Evolutionary conservation across 768 basidiomycete species (phyloP), one percentile per base, ranked within the genome.

Genomic region (Mycena rosella): DNA sequence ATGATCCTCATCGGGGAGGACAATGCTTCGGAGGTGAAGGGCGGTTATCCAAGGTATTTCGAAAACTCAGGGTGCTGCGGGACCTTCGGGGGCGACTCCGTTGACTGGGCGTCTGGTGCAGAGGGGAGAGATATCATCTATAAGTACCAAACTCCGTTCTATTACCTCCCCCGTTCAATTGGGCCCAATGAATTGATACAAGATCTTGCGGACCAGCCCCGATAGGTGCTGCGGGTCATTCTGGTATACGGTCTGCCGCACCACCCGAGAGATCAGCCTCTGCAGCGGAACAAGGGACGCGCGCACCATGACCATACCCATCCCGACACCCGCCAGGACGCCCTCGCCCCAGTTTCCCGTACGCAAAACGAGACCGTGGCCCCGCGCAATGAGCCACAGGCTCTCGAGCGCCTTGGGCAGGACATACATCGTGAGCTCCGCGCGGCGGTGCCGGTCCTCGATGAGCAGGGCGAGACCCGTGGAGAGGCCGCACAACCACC

Each of bases 371-470:
- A 88, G 88, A 1, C 93, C 92, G 67, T 89, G 88, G 15, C 92
- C 92, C 26, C 93, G 79, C 13, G 91, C 87, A 75, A 89, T 88
- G 0, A 90, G 84, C 96, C 96, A 98, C n/a, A 88, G 88, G 60
- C 94, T 94, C 82, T 99, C 96, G 38, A 99, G 77, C 0, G 88
- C 94, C 77, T 96, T 94, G 5, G 97, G 97, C 27, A 98, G 79
- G 2, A 90, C 91, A 75, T 92, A 96, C 95, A 96, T 94, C 67
- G 96, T 95, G 69, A 98, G 81, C 80, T 99, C 97, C 1, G 88
- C 92, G 6, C 96, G 86, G n/a, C 97, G 85, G 73, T 91, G 86
- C 81, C 88, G 91, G 74, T 95, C 96, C 74, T 99, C 97, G 4
- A 96, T 86, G 63, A 98, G 88, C 53, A 99, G 80, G 9, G 94